Conservation (phyloP, 176 grass and related monocot genomes). For the Puccinellia tenuiflora region DNA sequence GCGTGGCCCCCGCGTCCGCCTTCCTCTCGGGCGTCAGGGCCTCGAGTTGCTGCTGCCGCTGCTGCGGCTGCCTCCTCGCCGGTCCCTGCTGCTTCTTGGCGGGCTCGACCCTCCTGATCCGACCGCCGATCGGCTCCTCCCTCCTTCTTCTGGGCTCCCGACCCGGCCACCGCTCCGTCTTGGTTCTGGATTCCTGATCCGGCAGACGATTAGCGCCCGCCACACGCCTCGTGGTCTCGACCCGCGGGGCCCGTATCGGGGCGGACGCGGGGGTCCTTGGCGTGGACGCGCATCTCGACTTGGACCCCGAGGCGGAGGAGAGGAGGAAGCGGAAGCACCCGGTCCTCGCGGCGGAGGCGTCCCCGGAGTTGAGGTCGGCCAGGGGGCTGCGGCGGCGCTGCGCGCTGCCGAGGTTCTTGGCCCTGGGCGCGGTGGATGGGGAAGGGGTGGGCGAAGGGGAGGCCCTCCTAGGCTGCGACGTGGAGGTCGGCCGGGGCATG, state of each 20-base stretch:
- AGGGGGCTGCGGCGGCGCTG: slow-evolving; percentile 51
- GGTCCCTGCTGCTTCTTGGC: slow-evolving; percentile 18
- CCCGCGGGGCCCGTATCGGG: neutral
- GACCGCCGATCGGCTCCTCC: neutral
- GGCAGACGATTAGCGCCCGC: neutral
- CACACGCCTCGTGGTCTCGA: neutral
- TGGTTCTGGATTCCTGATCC: slow-evolving; percentile 25
- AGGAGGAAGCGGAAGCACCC: slow-evolving; percentile 61
- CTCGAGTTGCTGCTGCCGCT: slow-evolving; percentile 5
- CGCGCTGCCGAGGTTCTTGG: slow-evolving; percentile 8
- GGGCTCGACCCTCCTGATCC: slow-evolving; percentile 20
- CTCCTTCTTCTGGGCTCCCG: neutral
- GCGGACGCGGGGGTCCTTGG: slow-evolving; percentile 17
- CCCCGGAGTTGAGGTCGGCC: slow-evolving; percentile 47
- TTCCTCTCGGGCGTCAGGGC: slow-evolving; percentile 53
- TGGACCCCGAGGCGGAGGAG: slow-evolving; percentile 28
- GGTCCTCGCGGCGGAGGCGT: slow-evolving; percentile 4
- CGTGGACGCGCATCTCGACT: slow-evolving; percentile 8
- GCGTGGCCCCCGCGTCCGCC: slow-evolving; percentile 18
- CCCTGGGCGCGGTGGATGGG: slow-evolving; percentile 33
- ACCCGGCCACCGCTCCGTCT: neutral
- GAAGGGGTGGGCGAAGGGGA: slow-evolving; percentile 17
- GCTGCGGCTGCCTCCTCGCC: neutral
- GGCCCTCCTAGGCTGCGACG: slow-evolving; percentile 1
- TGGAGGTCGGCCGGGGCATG: slow-evolving; percentile 18